These are phyloP conservation scores for Rhodotorula sp. DNA, from an alignment of 1,284 basidiomycete species.

Conservation along the genomic window DNA sequence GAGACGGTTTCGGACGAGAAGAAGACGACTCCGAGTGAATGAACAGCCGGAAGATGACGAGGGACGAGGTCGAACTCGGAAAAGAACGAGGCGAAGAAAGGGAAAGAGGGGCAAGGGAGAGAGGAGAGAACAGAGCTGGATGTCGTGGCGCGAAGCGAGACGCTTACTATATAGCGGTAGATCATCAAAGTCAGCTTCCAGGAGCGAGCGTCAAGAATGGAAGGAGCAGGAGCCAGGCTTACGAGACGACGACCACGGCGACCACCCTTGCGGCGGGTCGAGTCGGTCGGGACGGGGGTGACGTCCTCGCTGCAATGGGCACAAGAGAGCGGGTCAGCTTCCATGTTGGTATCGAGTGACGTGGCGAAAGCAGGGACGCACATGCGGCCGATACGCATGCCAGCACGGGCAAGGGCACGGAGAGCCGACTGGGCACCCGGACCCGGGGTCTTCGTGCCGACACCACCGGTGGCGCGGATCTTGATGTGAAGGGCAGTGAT, in stretches of 20 bases:
- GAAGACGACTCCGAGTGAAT: no score
- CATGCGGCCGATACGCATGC: constrained; percentile 97
- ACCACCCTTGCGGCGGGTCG: constrained; percentile 99
- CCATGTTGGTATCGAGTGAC: no score
- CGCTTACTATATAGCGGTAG: constrained; percentile 65
- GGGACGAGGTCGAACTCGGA: no score
- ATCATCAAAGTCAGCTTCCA: neutral
- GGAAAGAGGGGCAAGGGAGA: neutral
- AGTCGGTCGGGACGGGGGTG: constrained; percentile 95
- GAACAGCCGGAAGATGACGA: no score
- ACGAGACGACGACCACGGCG: constrained; percentile 95
- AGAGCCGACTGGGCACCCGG: constrained; percentile 98
- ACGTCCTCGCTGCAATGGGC: constrained; percentile 56
- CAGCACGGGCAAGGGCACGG: constrained; percentile 95
- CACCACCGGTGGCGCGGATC: constrained; percentile 97
- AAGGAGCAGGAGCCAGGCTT: neutral
- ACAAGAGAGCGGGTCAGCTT: neutral
- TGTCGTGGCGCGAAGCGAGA: neutral
- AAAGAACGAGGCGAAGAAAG: no score
- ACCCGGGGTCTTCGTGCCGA: constrained; percentile 97
- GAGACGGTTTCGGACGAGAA: no score
- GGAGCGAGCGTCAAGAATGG: no score
- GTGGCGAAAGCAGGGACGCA: constrained; percentile 59
- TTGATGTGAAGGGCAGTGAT: constrained; percentile 97
- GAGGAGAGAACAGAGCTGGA: neutral